Conservation (phyloP, 257 asterid species). For the Solanum appendiculatum region DNA sequence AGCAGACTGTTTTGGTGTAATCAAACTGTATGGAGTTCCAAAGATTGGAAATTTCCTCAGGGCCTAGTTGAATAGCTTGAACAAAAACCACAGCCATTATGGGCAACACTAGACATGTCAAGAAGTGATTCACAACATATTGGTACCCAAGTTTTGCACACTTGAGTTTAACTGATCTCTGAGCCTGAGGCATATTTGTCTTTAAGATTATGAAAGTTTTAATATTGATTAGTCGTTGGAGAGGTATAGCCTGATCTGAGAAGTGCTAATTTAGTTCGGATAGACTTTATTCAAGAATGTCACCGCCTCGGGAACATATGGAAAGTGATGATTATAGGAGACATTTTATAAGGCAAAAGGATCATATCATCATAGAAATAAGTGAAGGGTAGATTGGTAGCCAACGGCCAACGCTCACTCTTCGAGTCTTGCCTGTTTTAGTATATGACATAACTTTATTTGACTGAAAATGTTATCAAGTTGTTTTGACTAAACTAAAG, state of each 20-base stretch:
- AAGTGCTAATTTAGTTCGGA: neutral
- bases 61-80: neutral
- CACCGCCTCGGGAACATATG: neutral
- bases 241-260: neutral
- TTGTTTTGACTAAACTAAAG: neutral
- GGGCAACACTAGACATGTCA: neutral
- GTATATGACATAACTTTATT: neutral
- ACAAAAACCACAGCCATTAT: neutral
- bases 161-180: neutral
- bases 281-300: neutral
- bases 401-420: neutral
- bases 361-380: neutral
- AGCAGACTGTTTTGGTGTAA: neutral
- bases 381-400: neutral
- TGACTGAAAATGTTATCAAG: neutral
- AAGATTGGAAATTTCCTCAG: neutral
- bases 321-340: neutral
- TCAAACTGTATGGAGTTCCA: slow-evolving; percentile 1
- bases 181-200: slow-evolving; percentile 3
- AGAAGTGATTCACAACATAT: slow-evolving; percentile 5
- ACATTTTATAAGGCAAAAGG: neutral
- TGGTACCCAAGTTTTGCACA: slow-evolving; percentile 9
- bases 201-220: neutral
- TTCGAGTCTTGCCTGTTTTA: neutral
- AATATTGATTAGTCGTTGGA: neutral